phyloP scores from a whole-genome alignment of 2,329 filamentous ascomycete genomes.

The Monilinia fructigena region DNA sequence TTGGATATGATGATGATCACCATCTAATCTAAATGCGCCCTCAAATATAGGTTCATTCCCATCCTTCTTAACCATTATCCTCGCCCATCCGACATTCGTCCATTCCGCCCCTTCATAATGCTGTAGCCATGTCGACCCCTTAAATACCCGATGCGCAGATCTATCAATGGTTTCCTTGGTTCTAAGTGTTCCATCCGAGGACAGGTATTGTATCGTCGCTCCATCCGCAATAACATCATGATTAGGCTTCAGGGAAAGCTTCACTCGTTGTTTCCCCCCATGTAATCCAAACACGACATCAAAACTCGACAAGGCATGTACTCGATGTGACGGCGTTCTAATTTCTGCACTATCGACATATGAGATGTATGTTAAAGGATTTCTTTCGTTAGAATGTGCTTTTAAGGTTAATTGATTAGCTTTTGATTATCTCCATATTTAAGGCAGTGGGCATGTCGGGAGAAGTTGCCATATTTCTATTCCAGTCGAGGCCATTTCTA shows the following conservation, averaged over 20 bases:
- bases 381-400: conserved; percentile 72
- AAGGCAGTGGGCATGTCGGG: conserved; percentile 8
- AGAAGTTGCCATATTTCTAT: background rate
- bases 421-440: conserved; percentile 11
- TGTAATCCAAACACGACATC: conserved; percentile 79
- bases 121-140: conserved; percentile 72
- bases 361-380: conserved; percentile 73
- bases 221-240: conserved; percentile 81
- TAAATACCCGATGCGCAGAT: conserved; percentile 76
- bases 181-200: conserved; percentile 65
- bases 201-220: conserved; percentile 71
- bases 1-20: conserved; percentile 85
- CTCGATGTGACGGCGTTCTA: conserved; percentile 72
- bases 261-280: conserved; percentile 65
- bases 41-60: conserved; percentile 80
- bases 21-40: conserved; percentile 78
- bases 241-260: conserved; percentile 82
- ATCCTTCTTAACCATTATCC: conserved; percentile 75
- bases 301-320: conserved; percentile 79
- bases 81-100: conserved; percentile 82
- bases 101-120: conserved; percentile 61
- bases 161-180: conserved; percentile 69
- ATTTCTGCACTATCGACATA: conserved; percentile 73
- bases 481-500: background rate
- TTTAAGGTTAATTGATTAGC: conserved; percentile 30